Evolutionary conservation across 306 rosid species (phyloP).

Genomic region (Alnus rubra): DNA sequence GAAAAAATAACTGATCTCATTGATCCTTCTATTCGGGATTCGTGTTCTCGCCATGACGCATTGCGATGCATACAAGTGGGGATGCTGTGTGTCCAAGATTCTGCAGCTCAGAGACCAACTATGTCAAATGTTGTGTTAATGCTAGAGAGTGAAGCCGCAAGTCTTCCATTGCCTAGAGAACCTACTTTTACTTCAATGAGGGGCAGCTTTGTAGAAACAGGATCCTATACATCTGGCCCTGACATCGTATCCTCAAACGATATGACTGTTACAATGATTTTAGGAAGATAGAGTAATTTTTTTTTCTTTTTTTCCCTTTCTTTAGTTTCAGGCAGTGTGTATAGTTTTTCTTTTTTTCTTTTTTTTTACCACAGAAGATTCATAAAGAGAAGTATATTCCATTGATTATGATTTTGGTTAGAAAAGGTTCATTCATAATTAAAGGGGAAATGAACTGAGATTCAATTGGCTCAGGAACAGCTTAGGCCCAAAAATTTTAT

Average conservation of each 20-base stretch:
- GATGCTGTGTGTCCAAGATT: conserved; percentile 86
- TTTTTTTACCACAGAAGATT: no score
- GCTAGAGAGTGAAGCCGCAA: conserved; percentile 74
- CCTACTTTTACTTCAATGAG: conserved; percentile 69
- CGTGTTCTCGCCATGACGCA: conserved; percentile 44
- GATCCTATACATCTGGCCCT: conserved; percentile 41
- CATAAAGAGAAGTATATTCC: no score
- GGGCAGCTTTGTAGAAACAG: conserved; percentile 40
- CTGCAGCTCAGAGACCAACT: conserved; percentile 67
- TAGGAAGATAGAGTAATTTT: conserved; percentile 48
- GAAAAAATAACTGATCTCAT: conserved; percentile 56
- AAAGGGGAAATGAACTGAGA: neutral
- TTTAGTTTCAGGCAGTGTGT: no score
- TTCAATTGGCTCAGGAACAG: neutral
- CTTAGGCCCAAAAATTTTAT: neutral
- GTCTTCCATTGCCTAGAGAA: conserved; percentile 60
- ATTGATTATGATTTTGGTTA: neutral
- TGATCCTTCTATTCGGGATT: conserved; percentile 56
- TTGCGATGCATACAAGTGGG: conserved; percentile 79
- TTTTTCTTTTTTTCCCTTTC: no score
- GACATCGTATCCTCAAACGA: conserved; percentile 55
- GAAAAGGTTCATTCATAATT: neutral
- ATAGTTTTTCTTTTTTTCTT: no score
- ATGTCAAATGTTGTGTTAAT: conserved; percentile 72
- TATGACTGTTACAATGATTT: conserved; percentile 60